A percentile compares a stretch with the other conserved stretches of the same genome.
These are phyloP conservation scores for Chalciporus pseudorubinellus DNA, from an alignment of 768 basidiomycete genomes.

Conservation along the genomic window DNA sequence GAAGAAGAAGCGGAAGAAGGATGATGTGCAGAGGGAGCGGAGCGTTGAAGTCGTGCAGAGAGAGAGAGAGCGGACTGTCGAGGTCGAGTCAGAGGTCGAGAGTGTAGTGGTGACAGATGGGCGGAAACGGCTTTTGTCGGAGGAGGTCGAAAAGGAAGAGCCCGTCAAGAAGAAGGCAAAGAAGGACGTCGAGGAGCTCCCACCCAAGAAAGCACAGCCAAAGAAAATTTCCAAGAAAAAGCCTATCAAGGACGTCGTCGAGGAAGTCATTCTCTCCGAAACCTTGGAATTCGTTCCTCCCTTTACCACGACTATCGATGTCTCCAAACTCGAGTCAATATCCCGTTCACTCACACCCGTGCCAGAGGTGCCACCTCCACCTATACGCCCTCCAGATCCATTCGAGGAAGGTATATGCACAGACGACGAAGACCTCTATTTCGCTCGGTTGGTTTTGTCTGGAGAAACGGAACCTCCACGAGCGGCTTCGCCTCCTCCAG, in stretches of 20 bases:
- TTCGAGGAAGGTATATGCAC: conserved; percentile 59
- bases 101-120: conserved; percentile 34
- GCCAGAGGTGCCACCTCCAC: conserved; percentile 40
- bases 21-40: conserved; percentile 32
- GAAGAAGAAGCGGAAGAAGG: conserved; percentile 60
- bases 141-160: conserved; percentile 37
- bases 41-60: conserved; percentile 31
- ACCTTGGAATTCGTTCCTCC: conserved; percentile 49
- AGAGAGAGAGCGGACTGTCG: conserved; percentile 39
- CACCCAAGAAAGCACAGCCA: conserved; percentile 19
- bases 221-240: conserved; percentile 38
- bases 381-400: conserved; percentile 50
- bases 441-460: conserved; percentile 44
- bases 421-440: conserved; percentile 91
- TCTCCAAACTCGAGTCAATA: conserved; percentile 43
- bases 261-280: conserved; percentile 52
- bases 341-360: conserved; percentile 54
- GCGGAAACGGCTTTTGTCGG: conserved; percentile 47
- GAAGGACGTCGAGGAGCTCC: conserved; percentile 33
- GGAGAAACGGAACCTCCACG: conserved; percentile 25
- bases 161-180: conserved; percentile 25
- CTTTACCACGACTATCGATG: conserved; percentile 47
- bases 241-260: conserved; percentile 38
- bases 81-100: conserved; percentile 65
- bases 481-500: conserved; percentile 34